Evolutionary conservation across 2,329 filamentous ascomycete genomes (phyloP).

Genomic region (Diaporthe aspalathi): DNA sequence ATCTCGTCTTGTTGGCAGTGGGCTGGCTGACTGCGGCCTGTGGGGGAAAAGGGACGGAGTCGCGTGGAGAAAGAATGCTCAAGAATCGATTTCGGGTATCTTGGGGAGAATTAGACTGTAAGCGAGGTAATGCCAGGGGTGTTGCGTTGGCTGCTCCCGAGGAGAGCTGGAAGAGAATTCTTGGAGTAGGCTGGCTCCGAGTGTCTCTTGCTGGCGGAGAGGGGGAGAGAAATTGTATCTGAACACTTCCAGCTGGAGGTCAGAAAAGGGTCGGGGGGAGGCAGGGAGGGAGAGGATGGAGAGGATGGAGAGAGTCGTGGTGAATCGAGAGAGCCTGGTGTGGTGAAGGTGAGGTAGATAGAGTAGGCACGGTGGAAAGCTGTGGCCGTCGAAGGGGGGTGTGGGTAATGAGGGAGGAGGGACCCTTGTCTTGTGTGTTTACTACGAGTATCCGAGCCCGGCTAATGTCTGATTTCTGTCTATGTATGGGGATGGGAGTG

Average conservation of each 20-base stretch:
- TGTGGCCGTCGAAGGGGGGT: slow-evolving; percentile 15
- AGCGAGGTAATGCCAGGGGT: not conserved
- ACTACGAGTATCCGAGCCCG: not conserved
- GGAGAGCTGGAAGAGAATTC: slow-evolving; percentile 18
- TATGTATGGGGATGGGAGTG: too few species aligned
- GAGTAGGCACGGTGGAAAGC: slow-evolving; percentile 15
- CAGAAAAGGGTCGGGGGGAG: too few species aligned
- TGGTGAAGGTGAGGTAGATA: not conserved
- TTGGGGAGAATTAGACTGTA: slow-evolving; percentile 23
- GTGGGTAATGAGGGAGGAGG: slow-evolving; percentile 25
- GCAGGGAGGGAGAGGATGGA: not conserved
- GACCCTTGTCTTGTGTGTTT: slow-evolving; percentile 16
- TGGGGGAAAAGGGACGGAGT: slow-evolving; percentile 28
- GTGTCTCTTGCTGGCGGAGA: slow-evolving; percentile 3
- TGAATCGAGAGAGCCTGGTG: too few species aligned
- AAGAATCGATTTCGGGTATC: slow-evolving; percentile 39
- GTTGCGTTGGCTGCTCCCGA: slow-evolving; percentile 23
- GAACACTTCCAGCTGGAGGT: slow-evolving; percentile 27
- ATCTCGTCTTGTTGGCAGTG: slow-evolving; percentile 72
- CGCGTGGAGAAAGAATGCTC: slow-evolving; percentile 30
- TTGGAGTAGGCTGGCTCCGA: slow-evolving; percentile 4
- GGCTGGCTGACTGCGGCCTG: slow-evolving; percentile 37
- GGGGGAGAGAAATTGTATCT: not conserved
- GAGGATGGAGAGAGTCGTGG: not conserved
- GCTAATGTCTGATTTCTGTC: too few species aligned